Evolutionary conservation across 129 eudicot genomes (phyloP).

Genomic region (Saposhnikovia divaricata): DNA sequence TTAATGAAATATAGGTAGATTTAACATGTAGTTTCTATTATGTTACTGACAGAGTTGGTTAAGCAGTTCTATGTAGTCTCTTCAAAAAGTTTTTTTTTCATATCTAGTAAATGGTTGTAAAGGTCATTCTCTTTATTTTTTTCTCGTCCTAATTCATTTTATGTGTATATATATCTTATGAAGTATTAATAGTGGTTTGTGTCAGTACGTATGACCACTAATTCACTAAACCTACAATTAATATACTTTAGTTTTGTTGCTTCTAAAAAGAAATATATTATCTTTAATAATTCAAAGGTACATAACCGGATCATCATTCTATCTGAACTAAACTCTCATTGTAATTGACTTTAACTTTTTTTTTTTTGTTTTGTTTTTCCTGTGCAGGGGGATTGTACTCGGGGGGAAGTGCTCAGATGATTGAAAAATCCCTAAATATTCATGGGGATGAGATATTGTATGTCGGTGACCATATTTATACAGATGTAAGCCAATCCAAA

Average conservation of each 20-base stretch:
- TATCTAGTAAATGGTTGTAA: not conserved
- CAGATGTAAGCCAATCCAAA: conserved; percentile 91
- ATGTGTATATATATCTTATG: not conserved
- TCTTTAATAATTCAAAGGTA: not conserved
- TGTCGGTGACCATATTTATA: conserved; percentile 95
- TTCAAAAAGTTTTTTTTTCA: not conserved
- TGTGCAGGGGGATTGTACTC: conserved; percentile 82
- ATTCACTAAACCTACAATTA: not conserved
- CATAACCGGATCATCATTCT: not conserved
- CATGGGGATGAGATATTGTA: conserved; percentile 94
- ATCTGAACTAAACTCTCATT: conserved; percentile 4
- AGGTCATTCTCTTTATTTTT: not conserved
- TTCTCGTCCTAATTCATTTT: not conserved
- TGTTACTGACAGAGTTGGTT: not conserved
- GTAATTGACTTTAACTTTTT: not conserved
- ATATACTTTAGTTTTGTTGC: not conserved
- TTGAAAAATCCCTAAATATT: conserved; percentile 74
- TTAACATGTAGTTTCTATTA: not conserved
- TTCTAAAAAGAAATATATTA: not conserved
- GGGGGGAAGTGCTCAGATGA: conserved; percentile 98
- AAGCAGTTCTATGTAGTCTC: not conserved
- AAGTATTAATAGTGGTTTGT: not conserved
- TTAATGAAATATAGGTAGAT: not conserved
- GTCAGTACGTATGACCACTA: not conserved
- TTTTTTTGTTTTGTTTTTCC: conserved; percentile 9